phyloP scores from a whole-genome alignment of 2,329 filamentous ascomycete species.

The Fusarium oxysporum region DNA sequence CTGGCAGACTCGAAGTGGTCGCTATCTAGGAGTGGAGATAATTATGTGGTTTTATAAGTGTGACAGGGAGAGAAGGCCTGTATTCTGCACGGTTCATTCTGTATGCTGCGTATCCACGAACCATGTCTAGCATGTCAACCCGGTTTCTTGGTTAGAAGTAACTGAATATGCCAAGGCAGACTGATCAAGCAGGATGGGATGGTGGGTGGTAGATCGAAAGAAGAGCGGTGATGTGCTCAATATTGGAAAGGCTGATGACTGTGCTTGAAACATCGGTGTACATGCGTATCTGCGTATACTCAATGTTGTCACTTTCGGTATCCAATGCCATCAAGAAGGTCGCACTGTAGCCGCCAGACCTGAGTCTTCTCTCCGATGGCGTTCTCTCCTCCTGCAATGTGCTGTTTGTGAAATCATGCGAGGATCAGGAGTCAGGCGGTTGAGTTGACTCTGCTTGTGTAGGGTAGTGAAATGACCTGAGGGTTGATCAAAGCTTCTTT shows the following conservation, averaged over 20 bases:
- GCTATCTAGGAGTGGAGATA: slow-evolving; percentile 15
- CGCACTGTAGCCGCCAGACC: slow-evolving; percentile 4
- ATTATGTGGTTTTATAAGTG: slow-evolving; percentile 33
- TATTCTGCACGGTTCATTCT: slow-evolving; percentile 12
- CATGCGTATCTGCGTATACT: slow-evolving; percentile 27
- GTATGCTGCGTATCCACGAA: slow-evolving; percentile 26
- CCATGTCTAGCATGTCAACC: slow-evolving; percentile 5
- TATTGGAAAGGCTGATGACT: slow-evolving; percentile 13
- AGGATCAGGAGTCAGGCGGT: background rate
- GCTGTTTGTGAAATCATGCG: slow-evolving; percentile 1
- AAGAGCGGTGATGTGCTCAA: slow-evolving; percentile 4
- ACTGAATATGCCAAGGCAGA: slow-evolving; percentile 16
- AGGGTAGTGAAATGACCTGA: slow-evolving; percentile 7
- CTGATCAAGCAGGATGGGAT: slow-evolving; percentile 16
- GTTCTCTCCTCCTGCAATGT: slow-evolving; percentile 6
- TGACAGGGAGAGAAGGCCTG: slow-evolving; percentile 17
- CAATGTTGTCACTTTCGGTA: slow-evolving; percentile 17
- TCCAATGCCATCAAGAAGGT: slow-evolving; percentile 13
- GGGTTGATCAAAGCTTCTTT: background rate
- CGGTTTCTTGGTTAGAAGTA: slow-evolving; percentile 26
- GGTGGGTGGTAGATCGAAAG: slow-evolving; percentile 20
- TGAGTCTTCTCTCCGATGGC: background rate
- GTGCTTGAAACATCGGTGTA: slow-evolving; percentile 39
- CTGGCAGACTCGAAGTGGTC: slow-evolving; percentile 12
- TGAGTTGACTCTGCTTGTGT: background rate